Evolutionary conservation across 371 early-diverging fungal species (phyloP), one percentile per base, ranked within the genome.

Genomic region (Haplosporangium sp.): DNA sequence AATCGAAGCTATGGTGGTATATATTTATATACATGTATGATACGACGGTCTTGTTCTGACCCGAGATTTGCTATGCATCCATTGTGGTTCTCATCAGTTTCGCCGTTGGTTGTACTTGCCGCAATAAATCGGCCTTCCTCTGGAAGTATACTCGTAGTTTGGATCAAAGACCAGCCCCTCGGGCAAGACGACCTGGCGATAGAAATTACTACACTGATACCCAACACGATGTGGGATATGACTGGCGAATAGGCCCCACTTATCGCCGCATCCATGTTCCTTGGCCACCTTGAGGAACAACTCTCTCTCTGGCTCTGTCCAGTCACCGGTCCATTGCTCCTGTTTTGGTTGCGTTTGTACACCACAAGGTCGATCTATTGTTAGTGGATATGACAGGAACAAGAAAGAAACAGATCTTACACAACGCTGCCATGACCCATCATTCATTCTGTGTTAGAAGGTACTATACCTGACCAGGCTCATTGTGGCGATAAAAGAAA

Each of bases 121-220:
- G 23, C 79, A 79, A 20, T 79, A 79, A 14, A 79, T 65, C 0
- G 79, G 79, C 18, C 58, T 67, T 40, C 79, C 79, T 18, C 69
- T 59, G 7, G 79, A 79, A 6, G 79, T 79, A 55, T 72, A 79
- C 48, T 72, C 65, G 37, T 90, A 91, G 64, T 89, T 92, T n/a
- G 87, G 83, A 67, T 91, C 92, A 58, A 91, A 89, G 55, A 92
- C 82, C 55, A 88, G 66, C n/a, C 91, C 91, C 36, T 84, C 76
- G 1, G 89, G 89, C 45, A 90, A 72, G 58, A 91, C 82, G 8
- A 85, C 87, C 63, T 91, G 89, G n/a, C 90, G 86, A 62, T 92
- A 91, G 64, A 84, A 90, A 70, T 91, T 91, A 70, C 92, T 91
- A 76, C 93, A 92, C 66, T 91, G 93, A 62, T 92, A 91, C 10